A percentile compares a stretch with the other conserved stretches of the same genome.
These are phyloP conservation scores for Gymnopus androsaceus DNA, from an alignment of 1,284 basidiomycete species.

Conservation along the genomic window DNA sequence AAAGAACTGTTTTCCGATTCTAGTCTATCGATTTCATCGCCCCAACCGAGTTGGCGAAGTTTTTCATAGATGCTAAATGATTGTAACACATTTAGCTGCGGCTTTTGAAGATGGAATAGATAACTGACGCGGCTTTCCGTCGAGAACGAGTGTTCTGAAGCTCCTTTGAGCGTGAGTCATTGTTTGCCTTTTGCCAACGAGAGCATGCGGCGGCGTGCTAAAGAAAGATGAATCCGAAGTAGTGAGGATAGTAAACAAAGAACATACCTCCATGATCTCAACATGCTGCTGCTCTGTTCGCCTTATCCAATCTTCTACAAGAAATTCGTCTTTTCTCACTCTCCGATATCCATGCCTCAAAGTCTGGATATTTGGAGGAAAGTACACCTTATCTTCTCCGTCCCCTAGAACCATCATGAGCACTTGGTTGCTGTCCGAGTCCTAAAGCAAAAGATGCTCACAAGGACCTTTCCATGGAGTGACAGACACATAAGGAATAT, in stretches of 20 bases:
- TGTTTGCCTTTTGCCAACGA: conserved; percentile 5
- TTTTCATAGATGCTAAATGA: conserved; percentile 6
- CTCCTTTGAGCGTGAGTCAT: conserved; percentile 5
- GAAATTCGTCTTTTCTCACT: neutral
- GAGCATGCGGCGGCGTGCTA: conserved; percentile 11
- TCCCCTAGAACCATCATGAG: conserved; percentile 2
- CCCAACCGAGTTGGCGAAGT: conserved; percentile 10
- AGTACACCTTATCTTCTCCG: conserved; percentile 13
- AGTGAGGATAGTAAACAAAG: neutral
- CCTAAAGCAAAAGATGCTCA: neutral
- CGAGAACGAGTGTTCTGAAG: neutral
- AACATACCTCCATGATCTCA: neutral
- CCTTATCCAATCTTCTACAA: conserved; percentile 8
- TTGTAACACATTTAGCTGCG: neutral
- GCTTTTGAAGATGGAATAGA: neutral
- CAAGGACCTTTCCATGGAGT: conserved; percentile 13
- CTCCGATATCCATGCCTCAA: conserved; percentile 10
- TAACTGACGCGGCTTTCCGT: conserved; percentile 2
- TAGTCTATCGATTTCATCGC: conserved; percentile 1
- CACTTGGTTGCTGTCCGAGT: no score
- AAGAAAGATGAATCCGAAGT: neutral
- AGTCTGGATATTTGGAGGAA: conserved; percentile 4
- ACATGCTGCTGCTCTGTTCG: neutral
- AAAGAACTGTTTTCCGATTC: neutral
- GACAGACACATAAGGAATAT: conserved; percentile 13